phyloP scores from a whole-genome alignment of 169 alveolate species.

The Plasmodium gonderi region DNA sequence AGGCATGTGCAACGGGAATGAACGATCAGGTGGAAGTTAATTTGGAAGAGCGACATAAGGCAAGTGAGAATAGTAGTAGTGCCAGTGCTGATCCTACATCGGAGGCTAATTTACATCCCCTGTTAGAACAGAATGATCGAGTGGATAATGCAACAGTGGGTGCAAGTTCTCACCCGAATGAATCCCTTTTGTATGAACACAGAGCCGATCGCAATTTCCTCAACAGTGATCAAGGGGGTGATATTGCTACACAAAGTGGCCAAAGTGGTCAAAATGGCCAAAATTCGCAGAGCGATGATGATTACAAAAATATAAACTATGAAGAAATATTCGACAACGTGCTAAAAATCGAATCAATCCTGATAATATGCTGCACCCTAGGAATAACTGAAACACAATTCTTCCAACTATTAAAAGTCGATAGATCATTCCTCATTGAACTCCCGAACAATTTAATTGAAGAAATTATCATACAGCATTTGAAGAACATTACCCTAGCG shows the following conservation, averaged over 20 bases:
- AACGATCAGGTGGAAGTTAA: neutral
- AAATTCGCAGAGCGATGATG: conserved; percentile 8
- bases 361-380: conserved; percentile 62
- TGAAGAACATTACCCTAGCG: conserved; percentile 52
- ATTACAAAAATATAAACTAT: conserved; percentile 66
- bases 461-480: conserved; percentile 60
- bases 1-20: neutral
- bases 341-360: conserved; percentile 57
- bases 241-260: neutral
- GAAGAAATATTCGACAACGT: conserved; percentile 65
- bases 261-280: neutral
- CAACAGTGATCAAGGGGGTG: neutral
- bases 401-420: conserved; percentile 56
- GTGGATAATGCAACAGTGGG: neutral
- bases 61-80: neutral
- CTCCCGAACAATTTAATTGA: conserved; percentile 57
- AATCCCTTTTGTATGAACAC: neutral
- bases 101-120: neutral
- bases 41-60: neutral
- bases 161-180: neutral
- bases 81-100: too few relatives aligned
- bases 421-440: conserved; percentile 67
- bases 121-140: neutral
- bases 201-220: neutral
- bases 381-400: conserved; percentile 69